Evolutionary conservation across 2,329 filamentous ascomycete genomes (phyloP).

Genomic region (Drechslerella dactyloides): DNA sequence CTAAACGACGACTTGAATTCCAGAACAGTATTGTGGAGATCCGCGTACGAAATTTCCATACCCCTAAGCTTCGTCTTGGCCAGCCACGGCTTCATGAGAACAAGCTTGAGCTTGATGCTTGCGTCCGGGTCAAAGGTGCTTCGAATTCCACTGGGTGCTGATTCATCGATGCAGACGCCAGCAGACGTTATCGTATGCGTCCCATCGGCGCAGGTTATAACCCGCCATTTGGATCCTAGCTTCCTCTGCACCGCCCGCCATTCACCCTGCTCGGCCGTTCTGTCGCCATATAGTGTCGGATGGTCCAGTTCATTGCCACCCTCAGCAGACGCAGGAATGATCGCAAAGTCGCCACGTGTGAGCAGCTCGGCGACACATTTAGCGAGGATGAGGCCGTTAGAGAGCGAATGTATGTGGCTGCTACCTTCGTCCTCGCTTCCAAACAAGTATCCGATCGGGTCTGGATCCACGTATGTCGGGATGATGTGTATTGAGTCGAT

Average conservation of each 20-base stretch:
- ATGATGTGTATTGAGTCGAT: conserved; percentile 31
- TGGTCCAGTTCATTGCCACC: not conserved
- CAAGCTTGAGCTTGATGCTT: conserved; percentile 24
- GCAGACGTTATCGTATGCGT: too few species aligned
- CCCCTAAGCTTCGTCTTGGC: conserved; percentile 6
- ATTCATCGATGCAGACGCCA: too few species aligned
- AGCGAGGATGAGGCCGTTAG: conserved; percentile 36
- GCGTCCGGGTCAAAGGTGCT: not conserved
- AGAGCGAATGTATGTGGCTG: conserved; percentile 20
- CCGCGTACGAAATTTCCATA: conserved; percentile 26
- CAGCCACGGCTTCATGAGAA: conserved; percentile 31
- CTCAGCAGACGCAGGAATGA: conserved; percentile 14
- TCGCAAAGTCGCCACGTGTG: conserved; percentile 18
- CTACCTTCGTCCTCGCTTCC: conserved; percentile 16
- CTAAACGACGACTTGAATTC: conserved; percentile 38
- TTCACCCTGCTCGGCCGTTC: not conserved
- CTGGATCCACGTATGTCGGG: conserved; percentile 5
- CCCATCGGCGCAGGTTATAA: too few species aligned
- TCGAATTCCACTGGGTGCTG: too few species aligned
- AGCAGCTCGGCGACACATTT: conserved; percentile 23
- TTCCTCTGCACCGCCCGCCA: too few species aligned
- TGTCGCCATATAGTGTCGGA: not conserved
- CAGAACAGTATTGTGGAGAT: conserved; percentile 32
- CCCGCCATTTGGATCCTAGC: too few species aligned
- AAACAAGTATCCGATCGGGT: conserved; percentile 26